Evolutionary conservation across 2,329 filamentous ascomycete species (phyloP), one percentile per base, ranked within the genome.

Genomic region (Tolypocladium nubicola): DNA sequence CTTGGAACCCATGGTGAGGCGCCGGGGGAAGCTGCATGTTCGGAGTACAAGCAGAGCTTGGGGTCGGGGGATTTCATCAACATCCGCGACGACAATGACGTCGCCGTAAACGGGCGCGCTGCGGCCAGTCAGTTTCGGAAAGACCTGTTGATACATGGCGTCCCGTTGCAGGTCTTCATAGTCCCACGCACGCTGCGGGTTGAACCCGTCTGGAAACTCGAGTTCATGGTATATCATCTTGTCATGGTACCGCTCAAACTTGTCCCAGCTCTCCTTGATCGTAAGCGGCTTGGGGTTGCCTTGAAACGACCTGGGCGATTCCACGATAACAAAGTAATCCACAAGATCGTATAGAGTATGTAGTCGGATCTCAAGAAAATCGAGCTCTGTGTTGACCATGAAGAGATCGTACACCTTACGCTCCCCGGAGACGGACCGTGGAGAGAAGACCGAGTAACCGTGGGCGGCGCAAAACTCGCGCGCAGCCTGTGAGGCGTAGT

Each of bases 321-420:
- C 84, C 54, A 86, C 76, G 39, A 87, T 76, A 63, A 87, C 74
- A 62, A 85, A 87, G 69, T 85, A 85, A 70, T 87, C 84, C 59
- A 87, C 82, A 47, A 79, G 70, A 43, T 78, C 68, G 57, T 79
- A 79, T 19, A 84, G 76, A 3, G 80, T 80, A 63, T 82, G 76
- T 3, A 87, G 73, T 13, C 83, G 80, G 53, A 88, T 80, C 67
- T 87, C 84, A 47, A 87, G 75, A 76, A 82, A 84, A 69, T 87
- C 84, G 14, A 87, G 73, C 69, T 87, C 84, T 3, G 75, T 79
- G 62, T 83, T 85, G 62, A 86, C 70, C 74, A 86, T 79, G 63
- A 85, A 75, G 1, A 87, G 73, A 65, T 87, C 84, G 59, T 70
- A 71, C 35, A 71, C 61, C 57, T 69, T 71, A 62, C 68, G 69